Evolutionary conservation across 306 rosid genomes (phyloP).

Genomic region (Casuarina glauca): DNA sequence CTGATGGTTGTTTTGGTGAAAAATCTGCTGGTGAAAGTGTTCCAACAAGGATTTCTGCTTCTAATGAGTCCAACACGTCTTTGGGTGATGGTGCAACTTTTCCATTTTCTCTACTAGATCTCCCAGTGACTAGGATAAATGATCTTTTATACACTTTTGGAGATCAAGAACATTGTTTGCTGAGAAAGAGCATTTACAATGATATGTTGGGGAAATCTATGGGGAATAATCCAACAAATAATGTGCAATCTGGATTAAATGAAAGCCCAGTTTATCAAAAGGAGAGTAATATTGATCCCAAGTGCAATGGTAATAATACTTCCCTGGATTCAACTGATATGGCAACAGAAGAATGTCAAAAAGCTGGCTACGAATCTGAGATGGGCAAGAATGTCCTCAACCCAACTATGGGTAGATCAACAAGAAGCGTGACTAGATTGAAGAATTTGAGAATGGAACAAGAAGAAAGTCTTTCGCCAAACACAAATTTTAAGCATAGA

Average conservation of each 20-base stretch:
- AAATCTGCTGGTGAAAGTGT: conserved; percentile 6
- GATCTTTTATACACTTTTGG: conserved; percentile 38
- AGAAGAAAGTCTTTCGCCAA: neutral
- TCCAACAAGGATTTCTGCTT: conserved; percentile 11
- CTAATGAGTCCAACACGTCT: conserved; percentile 28
- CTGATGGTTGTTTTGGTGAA: conserved; percentile 19
- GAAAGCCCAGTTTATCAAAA: conserved; percentile 2
- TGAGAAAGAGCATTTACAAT: conserved; percentile 17
- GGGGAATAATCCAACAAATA: neutral
- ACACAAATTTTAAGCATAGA: neutral
- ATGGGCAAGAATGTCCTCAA: neutral
- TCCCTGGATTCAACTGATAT: neutral
- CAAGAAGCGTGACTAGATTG: conserved; percentile 39
- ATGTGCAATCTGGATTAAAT: conserved; percentile 6
- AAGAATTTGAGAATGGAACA: neutral
- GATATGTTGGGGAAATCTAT: conserved; percentile 17
- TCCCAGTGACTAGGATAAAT: conserved; percentile 22
- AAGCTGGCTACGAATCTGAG: neutral
- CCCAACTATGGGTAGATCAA: conserved; percentile 17
- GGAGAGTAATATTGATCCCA: neutral
- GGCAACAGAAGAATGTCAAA: neutral
- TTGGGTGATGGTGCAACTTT: conserved; percentile 6
- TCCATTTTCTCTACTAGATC: conserved; percentile 26
- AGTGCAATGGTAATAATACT: neutral
- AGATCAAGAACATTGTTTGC: conserved; percentile 24